phyloP scores from a whole-genome alignment of 1,284 basidiomycete genomes.

The Microbotryum lychnidis-dioicae region DNA sequence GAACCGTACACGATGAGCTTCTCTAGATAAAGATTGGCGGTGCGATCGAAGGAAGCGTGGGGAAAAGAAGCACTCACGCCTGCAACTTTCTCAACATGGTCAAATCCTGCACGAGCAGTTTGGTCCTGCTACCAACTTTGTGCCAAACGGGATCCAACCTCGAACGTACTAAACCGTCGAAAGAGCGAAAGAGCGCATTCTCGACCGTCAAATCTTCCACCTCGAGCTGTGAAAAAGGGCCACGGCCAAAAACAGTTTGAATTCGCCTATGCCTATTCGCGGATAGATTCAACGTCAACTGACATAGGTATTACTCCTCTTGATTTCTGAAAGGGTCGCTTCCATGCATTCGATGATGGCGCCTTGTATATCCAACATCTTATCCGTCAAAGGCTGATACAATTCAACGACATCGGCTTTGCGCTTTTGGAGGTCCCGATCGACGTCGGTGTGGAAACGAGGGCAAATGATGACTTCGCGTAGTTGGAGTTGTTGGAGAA shows the following conservation, averaged over 20 bases:
- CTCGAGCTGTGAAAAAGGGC: constrained; percentile 57
- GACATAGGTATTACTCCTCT: constrained; percentile 75
- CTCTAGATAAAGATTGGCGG: not conserved
- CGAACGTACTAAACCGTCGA: constrained; percentile 79
- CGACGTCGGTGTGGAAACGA: constrained; percentile 79
- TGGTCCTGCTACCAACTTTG: constrained; percentile 83
- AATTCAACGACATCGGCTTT: constrained; percentile 88
- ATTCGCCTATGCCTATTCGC: too few relatives aligned
- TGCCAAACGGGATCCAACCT: constrained; percentile 95
- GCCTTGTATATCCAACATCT: constrained; percentile 84
- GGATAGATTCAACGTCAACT: constrained; percentile 24
- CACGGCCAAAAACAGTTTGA: not conserved
- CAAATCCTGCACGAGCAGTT: constrained; percentile 82
- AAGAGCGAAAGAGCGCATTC: constrained; percentile 88
- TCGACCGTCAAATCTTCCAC: constrained; percentile 88
- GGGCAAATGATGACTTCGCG: constrained; percentile 86
- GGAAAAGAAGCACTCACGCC: constrained; percentile 48
- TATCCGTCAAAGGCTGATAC: constrained; percentile 72
- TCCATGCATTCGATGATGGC: constrained; percentile 94
- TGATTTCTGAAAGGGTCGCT: constrained; percentile 79
- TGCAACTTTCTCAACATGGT: constrained; percentile 76
- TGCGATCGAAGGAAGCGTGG: too few relatives aligned
- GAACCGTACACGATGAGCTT: constrained; percentile 2
- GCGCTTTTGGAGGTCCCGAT: constrained; percentile 66
- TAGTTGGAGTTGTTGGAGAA: constrained; percentile 85